These are phyloP conservation scores for Microbotryum lychnidis-dioicae DNA, from an alignment of 1,284 basidiomycete genomes.

Conservation along the genomic window DNA sequence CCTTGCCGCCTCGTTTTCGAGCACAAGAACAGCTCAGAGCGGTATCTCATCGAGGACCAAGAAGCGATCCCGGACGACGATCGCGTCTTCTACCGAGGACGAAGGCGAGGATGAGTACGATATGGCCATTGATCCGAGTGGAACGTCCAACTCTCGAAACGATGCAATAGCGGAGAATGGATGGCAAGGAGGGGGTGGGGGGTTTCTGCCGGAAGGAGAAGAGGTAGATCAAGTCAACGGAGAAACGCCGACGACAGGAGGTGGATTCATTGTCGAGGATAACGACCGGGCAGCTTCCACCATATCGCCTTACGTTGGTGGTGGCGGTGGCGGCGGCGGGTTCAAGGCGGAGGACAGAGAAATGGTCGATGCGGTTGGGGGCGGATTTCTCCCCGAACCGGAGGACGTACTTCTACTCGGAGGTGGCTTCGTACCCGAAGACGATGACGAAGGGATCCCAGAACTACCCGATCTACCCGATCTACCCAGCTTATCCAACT, in stretches of 20 bases:
- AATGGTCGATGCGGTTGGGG: not conserved
- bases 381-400: constrained; percentile 8
- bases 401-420: not conserved
- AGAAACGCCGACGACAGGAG: not conserved
- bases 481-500: not conserved
- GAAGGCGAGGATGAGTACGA: no score
- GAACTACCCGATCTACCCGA: not conserved
- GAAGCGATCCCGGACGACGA: no score
- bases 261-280: constrained; percentile 3
- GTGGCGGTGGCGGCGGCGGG: not conserved
- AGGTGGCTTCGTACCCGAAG: not conserved
- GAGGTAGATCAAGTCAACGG: not conserved
- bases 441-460: not conserved
- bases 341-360: constrained; percentile 7
- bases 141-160: no score
- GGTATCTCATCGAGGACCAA: no score
- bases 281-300: not conserved
- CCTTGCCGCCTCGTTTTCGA: no score
- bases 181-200: not conserved
- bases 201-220: not conserved
- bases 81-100: no score
- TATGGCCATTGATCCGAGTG: no score
- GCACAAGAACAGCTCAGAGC: no score
- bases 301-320: not conserved
- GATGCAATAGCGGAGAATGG: no score